phyloP scores from a whole-genome alignment of 768 basidiomycete species.

The Xanthoconium purpureum region DNA sequence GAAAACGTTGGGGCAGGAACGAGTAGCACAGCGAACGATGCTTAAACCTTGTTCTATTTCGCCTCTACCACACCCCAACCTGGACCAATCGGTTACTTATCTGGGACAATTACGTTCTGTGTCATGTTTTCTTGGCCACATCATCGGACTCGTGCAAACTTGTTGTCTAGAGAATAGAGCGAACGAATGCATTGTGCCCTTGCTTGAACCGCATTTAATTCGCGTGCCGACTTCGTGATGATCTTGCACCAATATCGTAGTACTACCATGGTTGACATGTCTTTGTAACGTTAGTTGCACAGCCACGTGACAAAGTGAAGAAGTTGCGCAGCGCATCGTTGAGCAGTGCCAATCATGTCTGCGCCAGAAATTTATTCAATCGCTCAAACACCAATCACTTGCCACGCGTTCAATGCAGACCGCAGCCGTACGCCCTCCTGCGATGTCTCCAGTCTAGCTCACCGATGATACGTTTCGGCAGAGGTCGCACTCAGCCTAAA shows the following conservation, averaged over 20 bases:
- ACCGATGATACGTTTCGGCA: constrained; percentile 32
- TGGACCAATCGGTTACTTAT: constrained; percentile 1
- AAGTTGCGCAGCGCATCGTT: neutral
- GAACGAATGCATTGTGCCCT: constrained; percentile 2
- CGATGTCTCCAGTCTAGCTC: neutral
- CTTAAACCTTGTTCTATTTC: constrained; percentile 10
- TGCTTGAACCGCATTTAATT: constrained; percentile 8
- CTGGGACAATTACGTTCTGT: constrained; percentile 4
- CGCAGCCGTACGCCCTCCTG: constrained; percentile 63
- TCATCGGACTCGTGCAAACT: constrained; percentile 6
- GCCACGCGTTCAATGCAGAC: constrained; percentile 89
- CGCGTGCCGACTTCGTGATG: neutral
- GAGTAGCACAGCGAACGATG: constrained; percentile 17
- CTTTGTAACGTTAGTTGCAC: neutral
- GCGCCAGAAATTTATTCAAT: constrained; percentile 74
- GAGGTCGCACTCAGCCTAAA: constrained; percentile 92
- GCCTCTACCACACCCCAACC: constrained; percentile 1
- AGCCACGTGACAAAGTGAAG: constrained; percentile 8
- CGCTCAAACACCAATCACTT: constrained; percentile 80
- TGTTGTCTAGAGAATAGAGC: constrained; percentile 5
- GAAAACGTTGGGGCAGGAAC: constrained; percentile 27
- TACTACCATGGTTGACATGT: neutral
- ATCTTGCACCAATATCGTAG: too few relatives aligned
- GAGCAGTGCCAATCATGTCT: constrained; percentile 44
- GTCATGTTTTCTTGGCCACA: constrained; percentile 12